Evolutionary conservation across 345 rosid species (phyloP), one percentile per base, ranked within the genome.

Genomic region (Kernera saxatilis): DNA sequence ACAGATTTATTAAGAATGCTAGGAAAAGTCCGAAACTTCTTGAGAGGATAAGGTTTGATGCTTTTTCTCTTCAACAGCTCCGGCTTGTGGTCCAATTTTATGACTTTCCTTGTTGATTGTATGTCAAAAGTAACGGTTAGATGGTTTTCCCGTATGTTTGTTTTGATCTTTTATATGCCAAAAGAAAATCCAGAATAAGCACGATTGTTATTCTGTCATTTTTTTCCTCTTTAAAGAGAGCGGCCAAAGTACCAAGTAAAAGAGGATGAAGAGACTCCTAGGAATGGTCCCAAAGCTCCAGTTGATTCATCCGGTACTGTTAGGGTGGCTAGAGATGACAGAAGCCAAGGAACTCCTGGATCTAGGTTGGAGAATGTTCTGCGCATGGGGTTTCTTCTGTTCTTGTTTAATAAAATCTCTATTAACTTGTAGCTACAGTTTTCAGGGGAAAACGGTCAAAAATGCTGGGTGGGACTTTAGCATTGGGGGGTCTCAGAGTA

Each of bases 391-490:
- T 58, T 22, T 29, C 63, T 53, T 27, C 71, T 46, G 52, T 76
- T 51, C 37, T 71, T 56, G 29, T 19, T 18, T 77, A 23, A 53
- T 35, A 14, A 56, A 30, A 57, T 74, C 64, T 71, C 21, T 69
- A 72, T 50, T 70, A 70, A 70, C 75, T 64, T 37, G 70, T 12
- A 26, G 71, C 67, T 67, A 78, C 79, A 86, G 92, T 77, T 67
- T 67, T 68, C 97, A 75, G 78, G 94, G 85, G 46, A 85, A 84
- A 59, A 78, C 82, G 36, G 50, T 76, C 36, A 93, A 75, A 79
- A 88, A 78, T 81, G 82, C 92, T 73, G 97, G 90, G 35, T 93
- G 98, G 98, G 94, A 93, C 81, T 93, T 93, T 79, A 93, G 87
- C 80, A 73, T 91, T 73, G 88, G 96, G 77, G 96, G 83, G 49